Evolutionary conservation across 75 land plant species (phyloP).

Genomic region (Sequoia sempervirens): DNA sequence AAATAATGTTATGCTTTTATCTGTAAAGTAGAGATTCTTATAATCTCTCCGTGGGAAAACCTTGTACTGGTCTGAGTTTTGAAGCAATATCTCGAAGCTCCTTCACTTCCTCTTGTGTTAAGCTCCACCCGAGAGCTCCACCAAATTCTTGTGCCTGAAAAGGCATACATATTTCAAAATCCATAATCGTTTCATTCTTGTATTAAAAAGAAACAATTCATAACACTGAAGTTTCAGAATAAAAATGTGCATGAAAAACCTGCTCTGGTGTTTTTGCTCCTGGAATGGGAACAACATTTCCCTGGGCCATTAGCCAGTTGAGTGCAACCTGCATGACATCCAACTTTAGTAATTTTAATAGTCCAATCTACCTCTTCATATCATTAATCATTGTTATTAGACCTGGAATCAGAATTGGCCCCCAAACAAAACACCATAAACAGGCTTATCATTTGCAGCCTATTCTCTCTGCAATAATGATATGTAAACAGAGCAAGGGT

Average conservation of each 20-base stretch:
- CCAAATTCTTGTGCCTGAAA: constrained; percentile 73
- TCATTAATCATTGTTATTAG: too few relatives aligned
- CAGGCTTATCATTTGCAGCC: too few relatives aligned
- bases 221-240: neutral
- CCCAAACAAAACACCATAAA: too few relatives aligned
- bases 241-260: constrained; percentile 12
- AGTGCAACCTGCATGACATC: constrained; percentile 61
- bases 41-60: constrained; percentile 79
- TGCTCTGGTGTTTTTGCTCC: constrained; percentile 89
- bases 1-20: neutral
- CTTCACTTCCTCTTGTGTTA: constrained; percentile 52
- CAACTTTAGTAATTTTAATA: neutral
- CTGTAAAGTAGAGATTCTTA: constrained; percentile 3
- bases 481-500: too few relatives aligned
- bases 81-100: constrained; percentile 72
- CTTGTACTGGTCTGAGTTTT: constrained; percentile 48
- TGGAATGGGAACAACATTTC: constrained; percentile 89
- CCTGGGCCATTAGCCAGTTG: constrained; percentile 85
- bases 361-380: neutral
- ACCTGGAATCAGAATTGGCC: too few relatives aligned
- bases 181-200: neutral
- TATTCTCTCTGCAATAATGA: too few relatives aligned
- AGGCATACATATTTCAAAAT: neutral
- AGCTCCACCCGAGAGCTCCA: constrained; percentile 89
- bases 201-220: neutral